Base-by-base conservation (phyloP, 345 rosid species). In the Eucalyptus virginea region DNA sequence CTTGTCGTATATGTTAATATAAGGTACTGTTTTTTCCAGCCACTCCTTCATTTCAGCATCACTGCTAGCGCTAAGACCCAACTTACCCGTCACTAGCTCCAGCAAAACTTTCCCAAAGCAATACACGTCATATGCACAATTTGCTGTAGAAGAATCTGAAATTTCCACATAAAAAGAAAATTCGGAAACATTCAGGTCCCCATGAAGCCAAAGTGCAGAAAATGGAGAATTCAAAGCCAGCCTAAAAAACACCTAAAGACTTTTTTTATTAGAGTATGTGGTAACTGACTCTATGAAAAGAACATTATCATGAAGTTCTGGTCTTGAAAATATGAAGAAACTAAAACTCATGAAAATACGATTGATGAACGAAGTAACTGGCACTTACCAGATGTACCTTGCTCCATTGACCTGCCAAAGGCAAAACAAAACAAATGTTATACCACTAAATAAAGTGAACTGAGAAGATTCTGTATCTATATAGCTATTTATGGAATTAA, bases 51-150 rank as follows among this genome's bases (percentile, higher is more conserved):
- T 89, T 77, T 94, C 92, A 51, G 94, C 89, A 32, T 97, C 97
- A 72, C 91, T 93, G 21, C 95, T 92, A 67, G 95, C 92, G 69
- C 99, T 96, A 14, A 96, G 95, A 52, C 99, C 99, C n/a, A 98
- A 92, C 91, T 94, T 98, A 30, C 99, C 99, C 0, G 99, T 98
- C 56, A 98, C 99, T 90, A 98, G 94, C 94, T 96, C 99, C 18
- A 98, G 97, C 88, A 98, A 92, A 69, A 98, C 99, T 93, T 96
- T 97, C 88, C 99, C 99, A 26, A 98, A 98, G 92, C 99, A 96
- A 94, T 95, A 96, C 69, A 97, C 97, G 86, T 98, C 99, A 47
- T 96, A 95, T 86, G 98, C 89, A 89, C 99, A 97, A 77, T 92
- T 92, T 44, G 96, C 94, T 88, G 97, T 93, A 23, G 89, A 56